Percentiles rank a stretch among this genome's conserved stretches.
phyloP scores from a whole-genome alignment of 106 monocot species.

The Apostasia ramifera region DNA sequence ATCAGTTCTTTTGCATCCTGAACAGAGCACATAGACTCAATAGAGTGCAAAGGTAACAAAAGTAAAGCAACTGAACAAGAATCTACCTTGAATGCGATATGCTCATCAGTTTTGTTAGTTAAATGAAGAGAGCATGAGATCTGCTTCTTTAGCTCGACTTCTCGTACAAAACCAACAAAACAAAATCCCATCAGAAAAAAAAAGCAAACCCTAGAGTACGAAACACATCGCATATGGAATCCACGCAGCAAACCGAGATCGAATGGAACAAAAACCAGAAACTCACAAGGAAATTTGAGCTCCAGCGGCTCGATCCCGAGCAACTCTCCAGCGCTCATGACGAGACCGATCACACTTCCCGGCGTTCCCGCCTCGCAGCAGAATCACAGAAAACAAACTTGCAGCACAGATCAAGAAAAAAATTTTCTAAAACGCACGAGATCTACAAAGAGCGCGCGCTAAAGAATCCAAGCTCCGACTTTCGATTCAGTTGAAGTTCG shows the following conservation, averaged over 20 bases:
- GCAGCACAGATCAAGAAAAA: neutral
- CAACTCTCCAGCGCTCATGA: conserved; percentile 29
- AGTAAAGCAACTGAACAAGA: neutral
- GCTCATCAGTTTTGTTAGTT: conserved; percentile 56
- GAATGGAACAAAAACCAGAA: neutral
- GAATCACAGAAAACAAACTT: neutral
- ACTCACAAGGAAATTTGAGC: conserved; percentile 21
- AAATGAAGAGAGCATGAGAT: conserved; percentile 64
- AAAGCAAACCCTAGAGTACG: neutral
- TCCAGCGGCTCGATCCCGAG: conserved; percentile 27
- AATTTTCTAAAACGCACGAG: neutral
- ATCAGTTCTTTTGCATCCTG: neutral
- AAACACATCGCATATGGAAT: neutral
- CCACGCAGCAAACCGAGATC: neutral
- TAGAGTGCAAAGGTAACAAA: neutral
- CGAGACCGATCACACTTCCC: neutral
- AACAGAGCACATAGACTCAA: neutral
- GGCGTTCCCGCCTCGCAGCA: neutral
- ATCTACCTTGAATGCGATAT: conserved; percentile 61
- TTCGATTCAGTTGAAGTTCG: no score
- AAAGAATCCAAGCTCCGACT: no score
- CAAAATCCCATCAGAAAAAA: conserved; percentile 6
- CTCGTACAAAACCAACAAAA: conserved; percentile 10
- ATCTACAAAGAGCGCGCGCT: no score
- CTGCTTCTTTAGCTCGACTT: conserved; percentile 73